Evolutionary conservation across 1,139 yeast species (phyloP), one percentile per base, ranked within the genome.

Genomic region (Kluyveromyces sp.): DNA sequence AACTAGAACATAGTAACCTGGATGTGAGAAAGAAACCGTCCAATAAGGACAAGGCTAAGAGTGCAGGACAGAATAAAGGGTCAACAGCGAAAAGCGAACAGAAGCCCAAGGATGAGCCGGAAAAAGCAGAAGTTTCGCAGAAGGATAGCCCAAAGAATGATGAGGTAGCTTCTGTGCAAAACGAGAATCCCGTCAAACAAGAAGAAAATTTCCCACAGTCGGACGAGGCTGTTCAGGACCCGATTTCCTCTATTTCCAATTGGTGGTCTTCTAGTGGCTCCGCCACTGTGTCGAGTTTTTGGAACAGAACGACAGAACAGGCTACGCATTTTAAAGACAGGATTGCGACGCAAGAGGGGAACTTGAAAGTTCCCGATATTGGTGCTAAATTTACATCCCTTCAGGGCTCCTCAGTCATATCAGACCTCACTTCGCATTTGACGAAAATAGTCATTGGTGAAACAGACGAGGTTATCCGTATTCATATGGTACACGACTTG

Each of bases 261-360:
- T 89, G 97, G 96, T 86, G 88, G 86, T 76, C 77, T 3, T 70
- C 70, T 3, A 80, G 80, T 42, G 96, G 95, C 0, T 78, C 94
- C 1, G 73, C 75, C 3, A 83, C 83, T 33, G 94, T 87, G 2
- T 76, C 83, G 2, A 76, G 78, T 4, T 54, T 83, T 12, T 81
- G 87, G 87, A 83, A 78, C 39, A 65, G 62, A 44, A 65, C 69
- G 6, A 54, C 64, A 9, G 63, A 52, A 46, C 65, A 61, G 43
- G 66, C 66, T 4, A 49, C 54, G 4, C 56, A 55, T 20, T 44
- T 65, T 17, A 62, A 54, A 42, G 54, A 56, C 17, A 51, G 52
- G 29, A 46, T 61, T 18, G 55, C 52, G 2, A 32, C 45, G 4
- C 54, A 56, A 33, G 59, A 58, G 33, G 56, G 54, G 34, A 47